Conservation (phyloP, 176 grass and related monocot species). For the Coix lacrymajobi region DNA sequence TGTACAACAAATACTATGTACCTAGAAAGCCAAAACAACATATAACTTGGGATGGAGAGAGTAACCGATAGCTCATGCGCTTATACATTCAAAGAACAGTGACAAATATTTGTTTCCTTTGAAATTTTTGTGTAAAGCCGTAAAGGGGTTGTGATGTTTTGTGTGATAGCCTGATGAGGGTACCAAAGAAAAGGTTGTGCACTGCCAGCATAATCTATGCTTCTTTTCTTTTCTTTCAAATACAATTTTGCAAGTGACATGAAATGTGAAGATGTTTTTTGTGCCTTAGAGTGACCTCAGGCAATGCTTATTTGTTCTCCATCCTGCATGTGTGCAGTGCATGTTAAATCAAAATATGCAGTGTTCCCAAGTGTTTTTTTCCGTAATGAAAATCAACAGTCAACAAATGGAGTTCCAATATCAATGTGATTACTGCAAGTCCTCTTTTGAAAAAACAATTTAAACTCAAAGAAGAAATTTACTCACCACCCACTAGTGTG, state of each 20-base stretch:
- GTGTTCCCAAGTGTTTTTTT: neutral
- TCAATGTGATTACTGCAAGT: neutral
- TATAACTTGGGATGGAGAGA: neutral
- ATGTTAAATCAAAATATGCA: neutral
- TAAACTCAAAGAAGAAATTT: neutral
- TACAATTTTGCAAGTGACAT: neutral
- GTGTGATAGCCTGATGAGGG: neutral
- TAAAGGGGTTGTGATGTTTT: neutral
- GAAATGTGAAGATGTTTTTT: neutral
- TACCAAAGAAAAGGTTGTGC: neutral
- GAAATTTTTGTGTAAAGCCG: neutral
- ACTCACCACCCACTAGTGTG: too few relatives aligned
- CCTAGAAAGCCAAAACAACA: neutral
- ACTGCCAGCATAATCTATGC: neutral
- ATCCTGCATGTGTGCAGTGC: neutral
- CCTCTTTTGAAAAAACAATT: neutral
- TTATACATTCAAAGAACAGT: neutral
- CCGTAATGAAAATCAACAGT: neutral
- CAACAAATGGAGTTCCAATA: neutral
- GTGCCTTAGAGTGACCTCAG: neutral
- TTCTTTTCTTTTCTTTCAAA: neutral
- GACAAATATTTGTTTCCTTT: neutral
- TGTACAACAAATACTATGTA: neutral
- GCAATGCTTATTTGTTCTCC: neutral
- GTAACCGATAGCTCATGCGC: neutral